Conservation (phyloP, 1,139 yeast genomes). For the Debaryomyces sp. region DNA sequence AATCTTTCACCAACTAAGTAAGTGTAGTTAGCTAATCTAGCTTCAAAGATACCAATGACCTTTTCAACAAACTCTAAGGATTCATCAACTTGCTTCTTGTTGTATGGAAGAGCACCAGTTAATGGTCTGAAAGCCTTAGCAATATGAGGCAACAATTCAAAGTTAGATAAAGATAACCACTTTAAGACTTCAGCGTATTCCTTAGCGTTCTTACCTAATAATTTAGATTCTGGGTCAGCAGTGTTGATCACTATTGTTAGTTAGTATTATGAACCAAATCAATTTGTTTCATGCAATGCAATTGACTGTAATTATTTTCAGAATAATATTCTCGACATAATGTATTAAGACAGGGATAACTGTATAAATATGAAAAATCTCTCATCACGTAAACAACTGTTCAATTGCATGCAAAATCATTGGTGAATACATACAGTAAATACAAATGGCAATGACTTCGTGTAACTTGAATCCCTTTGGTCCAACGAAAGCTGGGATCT, state of each 20-base stretch:
- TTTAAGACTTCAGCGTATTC: slow-evolving; percentile 73
- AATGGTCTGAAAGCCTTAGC: slow-evolving; percentile 36
- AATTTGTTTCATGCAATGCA: background rate
- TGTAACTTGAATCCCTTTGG: slow-evolving; percentile 78
- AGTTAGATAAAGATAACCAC: slow-evolving; percentile 83
- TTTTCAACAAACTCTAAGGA: slow-evolving; percentile 42
- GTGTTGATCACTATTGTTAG: slow-evolving; percentile 31
- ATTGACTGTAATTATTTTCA: slow-evolving; percentile 28
- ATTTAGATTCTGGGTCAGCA: slow-evolving; percentile 34
- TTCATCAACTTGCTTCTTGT: slow-evolving; percentile 77
- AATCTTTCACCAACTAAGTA: slow-evolving; percentile 91
- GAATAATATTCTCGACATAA: slow-evolving; percentile 69
- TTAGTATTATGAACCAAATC: slow-evolving; percentile 19
- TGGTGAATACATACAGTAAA: slow-evolving; percentile 42
- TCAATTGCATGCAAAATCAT: background rate
- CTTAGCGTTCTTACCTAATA: slow-evolving; percentile 65
- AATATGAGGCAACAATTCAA: slow-evolving; percentile 59
- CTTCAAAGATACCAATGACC: slow-evolving; percentile 54
- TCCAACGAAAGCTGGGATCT: slow-evolving; percentile 79
- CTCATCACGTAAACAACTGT: slow-evolving; percentile 52
- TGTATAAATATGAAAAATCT: slow-evolving; percentile 55
- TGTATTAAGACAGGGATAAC: slow-evolving; percentile 93
- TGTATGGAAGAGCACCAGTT: slow-evolving; percentile 54
- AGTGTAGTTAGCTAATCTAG: slow-evolving; percentile 73
- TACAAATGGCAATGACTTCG: slow-evolving; percentile 75